phyloP scores from a whole-genome alignment of 2,329 filamentous ascomycete genomes.

The Blastomyces silverae region DNA sequence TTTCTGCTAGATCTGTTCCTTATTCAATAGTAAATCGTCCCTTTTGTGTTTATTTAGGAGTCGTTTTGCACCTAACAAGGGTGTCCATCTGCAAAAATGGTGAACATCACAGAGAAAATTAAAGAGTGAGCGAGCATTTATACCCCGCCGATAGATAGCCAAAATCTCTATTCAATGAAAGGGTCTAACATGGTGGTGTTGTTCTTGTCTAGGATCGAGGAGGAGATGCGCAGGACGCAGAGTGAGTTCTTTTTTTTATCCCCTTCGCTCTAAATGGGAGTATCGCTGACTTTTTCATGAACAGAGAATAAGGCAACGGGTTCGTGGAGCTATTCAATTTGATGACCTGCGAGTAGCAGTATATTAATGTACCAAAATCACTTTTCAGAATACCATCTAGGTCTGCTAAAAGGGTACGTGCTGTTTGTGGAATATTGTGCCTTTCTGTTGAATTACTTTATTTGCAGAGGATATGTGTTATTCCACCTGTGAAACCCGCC shows the following conservation, averaged over 20 bases:
- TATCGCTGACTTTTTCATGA: conserved; percentile 27
- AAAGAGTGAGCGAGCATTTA: conserved; percentile 67
- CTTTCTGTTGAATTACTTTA: neutral
- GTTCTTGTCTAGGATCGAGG: conserved; percentile 78
- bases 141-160: neutral
- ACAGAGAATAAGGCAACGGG: conserved; percentile 98
- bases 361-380: conserved; percentile 33
- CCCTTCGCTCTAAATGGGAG: conserved; percentile 8
- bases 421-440: neutral
- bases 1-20: neutral
- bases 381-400: conserved; percentile 83
- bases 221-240: conserved; percentile 98
- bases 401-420: conserved; percentile 85
- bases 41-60: neutral
- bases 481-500: neutral
- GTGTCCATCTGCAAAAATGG: conserved; percentile 56
- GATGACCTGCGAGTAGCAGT: conserved; percentile 3
- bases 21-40: neutral
- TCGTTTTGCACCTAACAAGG: neutral
- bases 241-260: conserved; percentile 59
- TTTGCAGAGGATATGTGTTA: neutral
- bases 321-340: conserved; percentile 45
- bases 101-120: conserved; percentile 99
- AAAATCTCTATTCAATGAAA: neutral
- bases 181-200: conserved; percentile 16